These are phyloP conservation scores for Candida endomychidarum DNA, from an alignment of 805 yeast species.

Conservation along the genomic window DNA sequence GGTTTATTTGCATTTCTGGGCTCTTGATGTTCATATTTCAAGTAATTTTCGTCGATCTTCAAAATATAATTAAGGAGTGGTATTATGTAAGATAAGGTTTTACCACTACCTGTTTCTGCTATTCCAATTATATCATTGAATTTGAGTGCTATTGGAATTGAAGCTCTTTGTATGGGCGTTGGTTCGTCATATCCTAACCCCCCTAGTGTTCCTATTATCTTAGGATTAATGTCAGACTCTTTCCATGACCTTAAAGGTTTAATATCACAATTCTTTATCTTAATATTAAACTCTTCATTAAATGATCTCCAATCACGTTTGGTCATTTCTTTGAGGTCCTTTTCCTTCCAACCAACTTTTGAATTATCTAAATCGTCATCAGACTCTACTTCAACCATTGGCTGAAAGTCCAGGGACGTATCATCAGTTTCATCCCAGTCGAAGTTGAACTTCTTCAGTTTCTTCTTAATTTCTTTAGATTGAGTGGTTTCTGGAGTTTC, in stretches of 20 bases:
- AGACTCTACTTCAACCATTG: constrained; percentile 26
- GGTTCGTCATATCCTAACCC: constrained; percentile 60
- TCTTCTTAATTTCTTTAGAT: background rate
- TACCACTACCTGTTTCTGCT: constrained; percentile 98
- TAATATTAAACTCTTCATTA: constrained; percentile 72
- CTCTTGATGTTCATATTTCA: constrained; percentile 42
- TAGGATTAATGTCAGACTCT: constrained; percentile 45
- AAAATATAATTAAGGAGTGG: constrained; percentile 64
- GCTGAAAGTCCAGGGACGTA: constrained; percentile 48
- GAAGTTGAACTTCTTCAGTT: constrained; percentile 50
- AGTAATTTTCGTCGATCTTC: constrained; percentile 31
- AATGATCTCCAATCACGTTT: constrained; percentile 88
- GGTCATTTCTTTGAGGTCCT: constrained; percentile 63
- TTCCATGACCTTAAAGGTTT: constrained; percentile 75
- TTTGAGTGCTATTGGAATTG: constrained; percentile 68
- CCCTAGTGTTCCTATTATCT: constrained; percentile 28
- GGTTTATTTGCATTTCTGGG: constrained; percentile 58
- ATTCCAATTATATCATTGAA: constrained; percentile 75
- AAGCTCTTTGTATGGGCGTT: constrained; percentile 88
- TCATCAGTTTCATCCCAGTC: constrained; percentile 73
- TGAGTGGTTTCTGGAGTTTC: background rate
- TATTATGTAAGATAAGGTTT: constrained; percentile 77
- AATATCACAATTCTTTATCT: constrained; percentile 50
- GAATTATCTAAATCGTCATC: constrained; percentile 14
- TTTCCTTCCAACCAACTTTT: constrained; percentile 64